These are phyloP conservation scores for Aspergillus neotritici DNA, from an alignment of 2,329 filamentous ascomycete species.

Conservation along the genomic window DNA sequence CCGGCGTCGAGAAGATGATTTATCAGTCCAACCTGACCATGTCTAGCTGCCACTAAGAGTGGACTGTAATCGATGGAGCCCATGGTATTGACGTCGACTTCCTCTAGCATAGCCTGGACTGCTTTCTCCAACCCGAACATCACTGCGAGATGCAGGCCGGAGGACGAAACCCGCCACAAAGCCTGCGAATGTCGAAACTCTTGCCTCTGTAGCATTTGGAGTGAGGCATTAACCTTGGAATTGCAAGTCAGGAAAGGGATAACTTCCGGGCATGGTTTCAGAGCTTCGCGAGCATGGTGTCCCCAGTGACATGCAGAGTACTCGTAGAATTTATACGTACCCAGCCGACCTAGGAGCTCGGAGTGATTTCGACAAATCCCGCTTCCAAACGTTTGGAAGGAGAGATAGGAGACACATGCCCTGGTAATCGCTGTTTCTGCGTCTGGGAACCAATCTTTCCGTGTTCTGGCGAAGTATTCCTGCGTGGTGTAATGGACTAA, in stretches of 20 bases:
- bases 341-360: constrained; percentile 9
- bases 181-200: too few species aligned
- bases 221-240: too few species aligned
- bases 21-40: not conserved
- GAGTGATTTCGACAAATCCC: constrained; percentile 9
- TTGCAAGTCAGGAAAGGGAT: too few species aligned
- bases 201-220: too few species aligned
- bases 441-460: constrained; percentile 26
- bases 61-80: not conserved
- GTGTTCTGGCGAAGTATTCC: constrained; percentile 38
- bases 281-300: constrained; percentile 10
- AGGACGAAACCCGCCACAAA: too few species aligned
- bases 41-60: not conserved
- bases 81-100: too few species aligned
- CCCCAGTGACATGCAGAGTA: constrained; percentile 22
- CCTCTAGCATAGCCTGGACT: too few species aligned
- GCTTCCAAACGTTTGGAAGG: constrained; percentile 23
- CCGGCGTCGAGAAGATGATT: not conserved
- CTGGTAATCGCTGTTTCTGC: constrained; percentile 23
- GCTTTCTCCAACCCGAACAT: too few species aligned
- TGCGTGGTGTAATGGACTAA: constrained; percentile 46
- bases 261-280: not conserved
- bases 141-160: too few species aligned
- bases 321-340: constrained; percentile 14
- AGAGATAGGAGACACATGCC: constrained; percentile 36